Evolutionary conservation across 2,329 filamentous ascomycete species (phyloP).

Genomic region (Elsinoe arachidis): DNA sequence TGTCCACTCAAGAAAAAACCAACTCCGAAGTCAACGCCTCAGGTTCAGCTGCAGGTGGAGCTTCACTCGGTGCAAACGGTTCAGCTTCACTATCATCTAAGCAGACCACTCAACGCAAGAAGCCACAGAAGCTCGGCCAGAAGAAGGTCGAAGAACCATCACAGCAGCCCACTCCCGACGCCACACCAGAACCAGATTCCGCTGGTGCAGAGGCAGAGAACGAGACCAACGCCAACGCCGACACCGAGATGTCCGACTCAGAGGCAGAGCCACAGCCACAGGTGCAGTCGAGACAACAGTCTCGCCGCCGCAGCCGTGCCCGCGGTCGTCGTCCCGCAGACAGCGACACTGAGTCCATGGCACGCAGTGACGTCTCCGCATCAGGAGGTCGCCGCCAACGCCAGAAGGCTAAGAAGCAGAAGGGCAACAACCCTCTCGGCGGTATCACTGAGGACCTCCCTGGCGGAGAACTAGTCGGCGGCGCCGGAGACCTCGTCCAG

Average conservation of each 20-base stretch:
- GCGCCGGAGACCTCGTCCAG: slow-evolving; percentile 48
- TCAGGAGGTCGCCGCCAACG: slow-evolving; percentile 49
- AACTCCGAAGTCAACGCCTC: slow-evolving; percentile 7
- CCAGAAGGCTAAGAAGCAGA: slow-evolving; percentile 44
- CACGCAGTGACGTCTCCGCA: slow-evolving; percentile 46
- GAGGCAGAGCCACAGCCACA: slow-evolving; percentile 35
- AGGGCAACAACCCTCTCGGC: slow-evolving; percentile 42
- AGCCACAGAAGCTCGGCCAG: slow-evolving; percentile 42
- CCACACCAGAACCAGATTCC: slow-evolving; percentile 24
- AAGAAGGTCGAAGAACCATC: slow-evolving; percentile 19
- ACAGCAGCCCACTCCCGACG: slow-evolving; percentile 40
- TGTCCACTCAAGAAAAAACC: slow-evolving; percentile 10
- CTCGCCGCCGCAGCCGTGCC: slow-evolving; percentile 41
- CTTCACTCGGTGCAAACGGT: slow-evolving; percentile 6
- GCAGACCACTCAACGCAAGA: slow-evolving; percentile 27
- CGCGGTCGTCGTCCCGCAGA: slow-evolving; percentile 37
- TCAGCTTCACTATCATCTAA: slow-evolving; percentile 12
- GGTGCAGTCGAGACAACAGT: slow-evolving; percentile 32
- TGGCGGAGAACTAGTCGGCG: slow-evolving; percentile 44
- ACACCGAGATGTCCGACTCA: slow-evolving; percentile 24
- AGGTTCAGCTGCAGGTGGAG: slow-evolving; percentile 1
- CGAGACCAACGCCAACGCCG: slow-evolving; percentile 31
- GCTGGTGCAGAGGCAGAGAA: slow-evolving; percentile 18
- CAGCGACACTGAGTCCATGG: slow-evolving; percentile 46
- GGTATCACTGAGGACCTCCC: slow-evolving; percentile 47